phyloP scores from a whole-genome alignment of 2,329 filamentous ascomycete genomes.

The Hysterium pulicare region DNA sequence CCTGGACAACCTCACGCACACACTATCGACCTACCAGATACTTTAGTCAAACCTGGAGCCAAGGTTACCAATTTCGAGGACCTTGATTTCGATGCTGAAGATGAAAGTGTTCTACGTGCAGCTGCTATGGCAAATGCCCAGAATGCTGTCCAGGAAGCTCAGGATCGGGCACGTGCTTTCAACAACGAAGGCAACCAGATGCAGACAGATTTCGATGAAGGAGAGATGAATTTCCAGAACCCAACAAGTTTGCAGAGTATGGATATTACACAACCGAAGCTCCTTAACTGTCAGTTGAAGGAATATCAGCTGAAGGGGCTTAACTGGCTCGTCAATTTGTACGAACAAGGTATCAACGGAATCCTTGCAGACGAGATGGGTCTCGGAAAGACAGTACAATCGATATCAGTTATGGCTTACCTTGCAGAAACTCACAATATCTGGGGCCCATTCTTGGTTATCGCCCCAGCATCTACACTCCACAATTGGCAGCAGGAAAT shows the following conservation, averaged over 20 bases:
- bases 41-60: slow-evolving; percentile 49
- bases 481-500: slow-evolving; percentile 99
- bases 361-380: slow-evolving; percentile 99
- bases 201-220: slow-evolving; percentile 86
- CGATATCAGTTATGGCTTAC: slow-evolving; percentile 98
- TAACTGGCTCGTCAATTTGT: slow-evolving; percentile 98
- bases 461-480: slow-evolving; percentile 90
- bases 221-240: slow-evolving; percentile 99
- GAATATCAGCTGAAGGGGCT: slow-evolving; percentile 99
- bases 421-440: slow-evolving; percentile 96
- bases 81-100: slow-evolving; percentile 91
- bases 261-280: slow-evolving; percentile 88
- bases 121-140: slow-evolving; percentile 95
- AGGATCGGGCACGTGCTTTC: slow-evolving; percentile 89
- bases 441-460: slow-evolving; percentile 96
- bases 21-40: slow-evolving; percentile 48
- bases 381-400: slow-evolving; percentile 98
- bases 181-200: slow-evolving; percentile 69
- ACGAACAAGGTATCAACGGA: slow-evolving; percentile 99
- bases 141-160: slow-evolving; percentile 89
- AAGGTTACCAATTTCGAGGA: slow-evolving; percentile 94
- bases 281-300: slow-evolving; percentile 91
- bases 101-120: slow-evolving; percentile 74
- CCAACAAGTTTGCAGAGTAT: slow-evolving; percentile 92
- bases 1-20: slow-evolving; percentile 39